Percentiles rank a stretch among this genome's conserved stretches.
Conservation (phyloP, 208 protist species). For the Crithidia bombi region DNA sequence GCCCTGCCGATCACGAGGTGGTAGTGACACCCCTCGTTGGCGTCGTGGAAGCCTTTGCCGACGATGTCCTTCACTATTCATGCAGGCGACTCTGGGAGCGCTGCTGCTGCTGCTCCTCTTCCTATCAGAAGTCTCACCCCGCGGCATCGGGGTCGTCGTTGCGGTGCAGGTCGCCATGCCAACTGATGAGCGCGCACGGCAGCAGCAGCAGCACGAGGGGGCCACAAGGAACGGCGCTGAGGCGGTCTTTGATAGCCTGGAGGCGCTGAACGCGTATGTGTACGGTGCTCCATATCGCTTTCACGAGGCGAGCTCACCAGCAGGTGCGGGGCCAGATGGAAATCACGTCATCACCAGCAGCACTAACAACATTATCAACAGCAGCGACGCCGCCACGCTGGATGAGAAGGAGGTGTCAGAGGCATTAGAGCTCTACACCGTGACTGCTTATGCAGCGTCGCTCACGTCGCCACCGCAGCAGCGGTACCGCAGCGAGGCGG, state of each 20-base stretch:
- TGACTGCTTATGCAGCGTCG: not conserved
- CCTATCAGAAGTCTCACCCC: not conserved
- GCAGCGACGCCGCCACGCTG: not conserved
- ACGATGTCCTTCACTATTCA: not conserved
- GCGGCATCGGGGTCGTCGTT: not conserved
- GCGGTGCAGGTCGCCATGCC: not conserved
- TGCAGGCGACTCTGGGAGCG: not conserved
- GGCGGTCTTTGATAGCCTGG: constrained; percentile 15
- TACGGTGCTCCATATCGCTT: constrained; percentile 24
- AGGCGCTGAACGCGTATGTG: constrained; percentile 17
- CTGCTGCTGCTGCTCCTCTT: not conserved
- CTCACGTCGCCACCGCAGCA: no score
- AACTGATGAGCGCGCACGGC: not conserved
- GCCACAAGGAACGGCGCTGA: not conserved
- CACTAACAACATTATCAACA: not conserved
- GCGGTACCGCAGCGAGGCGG: not conserved
- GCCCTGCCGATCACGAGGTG: not conserved
- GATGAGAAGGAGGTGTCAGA: not conserved
- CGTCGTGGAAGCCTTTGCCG: not conserved
- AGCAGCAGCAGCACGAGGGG: not conserved
- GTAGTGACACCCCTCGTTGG: no score
- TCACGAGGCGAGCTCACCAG: not conserved
- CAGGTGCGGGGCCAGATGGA: not conserved
- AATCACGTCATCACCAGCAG: not conserved
- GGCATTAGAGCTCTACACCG: not conserved